Percentiles rank a stretch among this genome's conserved stretches.
These are phyloP conservation scores for Orobanche coerulescens DNA, from an alignment of 257 asterid species.

Conservation along the genomic window DNA sequence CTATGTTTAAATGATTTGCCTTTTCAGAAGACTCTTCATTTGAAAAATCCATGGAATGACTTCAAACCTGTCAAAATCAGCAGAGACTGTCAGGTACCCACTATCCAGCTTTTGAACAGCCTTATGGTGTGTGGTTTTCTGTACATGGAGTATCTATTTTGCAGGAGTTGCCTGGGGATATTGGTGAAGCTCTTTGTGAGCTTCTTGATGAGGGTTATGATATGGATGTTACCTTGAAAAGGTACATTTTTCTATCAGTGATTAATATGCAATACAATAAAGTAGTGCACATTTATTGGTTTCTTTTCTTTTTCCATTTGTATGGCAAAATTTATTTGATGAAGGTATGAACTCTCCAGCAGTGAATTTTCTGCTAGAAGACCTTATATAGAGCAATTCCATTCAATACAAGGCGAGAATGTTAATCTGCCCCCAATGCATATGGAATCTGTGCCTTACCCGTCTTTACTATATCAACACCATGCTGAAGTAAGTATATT, in stretches of 20 bases:
- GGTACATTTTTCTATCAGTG: constrained; percentile 32
- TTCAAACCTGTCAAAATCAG: constrained; percentile 93
- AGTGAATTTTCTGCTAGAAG: constrained; percentile 39
- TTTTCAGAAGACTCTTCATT: constrained; percentile 83
- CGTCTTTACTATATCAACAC: constrained; percentile 51
- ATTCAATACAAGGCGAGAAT: constrained; percentile 35
- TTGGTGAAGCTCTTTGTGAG: constrained; percentile 91
- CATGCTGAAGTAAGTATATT: constrained; percentile 57
- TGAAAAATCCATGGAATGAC: constrained; percentile 84
- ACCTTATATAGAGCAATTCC: constrained; percentile 41
- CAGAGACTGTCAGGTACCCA: constrained; percentile 88
- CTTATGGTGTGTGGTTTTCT: constrained; percentile 11
- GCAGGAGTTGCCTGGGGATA: constrained; percentile 85
- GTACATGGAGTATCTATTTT: constrained; percentile 23
- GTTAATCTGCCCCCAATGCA: constrained; percentile 34
- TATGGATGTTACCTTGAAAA: constrained; percentile 36
- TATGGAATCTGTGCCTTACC: constrained; percentile 46
- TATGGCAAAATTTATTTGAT: constrained; percentile 21
- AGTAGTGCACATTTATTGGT: constrained; percentile 5
- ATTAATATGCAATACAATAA: constrained; percentile 3
- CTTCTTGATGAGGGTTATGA: constrained; percentile 70
- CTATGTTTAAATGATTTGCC: constrained; percentile 66
- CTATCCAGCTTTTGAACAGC: constrained; percentile 23
- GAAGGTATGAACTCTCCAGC: constrained; percentile 47
- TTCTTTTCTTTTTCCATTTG: constrained; percentile 6